These are phyloP conservation scores for Rugonectria rugulosa DNA, from an alignment of 2,329 filamentous ascomycete genomes.

Conservation along the genomic window DNA sequence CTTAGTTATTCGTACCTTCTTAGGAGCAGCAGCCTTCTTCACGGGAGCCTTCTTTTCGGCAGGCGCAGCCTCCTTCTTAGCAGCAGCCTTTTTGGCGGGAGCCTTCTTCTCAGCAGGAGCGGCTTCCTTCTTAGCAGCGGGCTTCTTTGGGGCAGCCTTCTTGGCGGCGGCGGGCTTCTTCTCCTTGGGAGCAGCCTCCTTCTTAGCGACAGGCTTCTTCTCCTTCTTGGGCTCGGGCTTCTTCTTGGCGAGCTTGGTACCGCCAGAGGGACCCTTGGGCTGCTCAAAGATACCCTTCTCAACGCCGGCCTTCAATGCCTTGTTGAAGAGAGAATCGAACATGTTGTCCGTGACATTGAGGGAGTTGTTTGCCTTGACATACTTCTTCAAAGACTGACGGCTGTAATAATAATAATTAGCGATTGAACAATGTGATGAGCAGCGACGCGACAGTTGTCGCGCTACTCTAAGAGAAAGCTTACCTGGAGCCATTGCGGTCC, in stretches of 20 bases:
- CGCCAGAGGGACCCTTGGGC: slow-evolving; percentile 90
- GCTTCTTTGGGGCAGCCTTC: no score
- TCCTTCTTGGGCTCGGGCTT: slow-evolving; percentile 51
- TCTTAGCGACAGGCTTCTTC: slow-evolving; percentile 45
- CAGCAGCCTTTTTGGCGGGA: slow-evolving; percentile 43
- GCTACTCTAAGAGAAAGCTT: slow-evolving; percentile 24
- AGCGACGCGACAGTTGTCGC: slow-evolving; percentile 22
- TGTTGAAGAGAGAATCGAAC: slow-evolving; percentile 83
- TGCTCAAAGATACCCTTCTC: slow-evolving; percentile 88
- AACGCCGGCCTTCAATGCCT: slow-evolving; percentile 80
- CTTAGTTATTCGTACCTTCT: slow-evolving; percentile 26
- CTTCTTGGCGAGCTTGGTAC: slow-evolving; percentile 93
- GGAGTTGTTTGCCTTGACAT: slow-evolving; percentile 63
- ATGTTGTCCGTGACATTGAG: slow-evolving; percentile 59
- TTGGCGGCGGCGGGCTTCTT: slow-evolving; percentile 42
- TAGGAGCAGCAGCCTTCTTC: slow-evolving; percentile 35
- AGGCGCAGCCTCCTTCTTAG: slow-evolving; percentile 33
- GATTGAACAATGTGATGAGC: slow-evolving; percentile 2
- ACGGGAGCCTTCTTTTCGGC: slow-evolving; percentile 39
- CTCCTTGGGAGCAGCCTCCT: slow-evolving; percentile 43
- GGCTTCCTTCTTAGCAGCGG: slow-evolving; percentile 34
- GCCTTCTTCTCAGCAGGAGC: slow-evolving; percentile 38
- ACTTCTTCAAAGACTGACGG: slow-evolving; percentile 69
- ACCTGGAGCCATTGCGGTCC: slow-evolving; percentile 65
- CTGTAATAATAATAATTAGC: slow-evolving; percentile 43